Evolutionary conservation across 345 rosid species (phyloP).

Genomic region (Excoecaria agallocha): DNA sequence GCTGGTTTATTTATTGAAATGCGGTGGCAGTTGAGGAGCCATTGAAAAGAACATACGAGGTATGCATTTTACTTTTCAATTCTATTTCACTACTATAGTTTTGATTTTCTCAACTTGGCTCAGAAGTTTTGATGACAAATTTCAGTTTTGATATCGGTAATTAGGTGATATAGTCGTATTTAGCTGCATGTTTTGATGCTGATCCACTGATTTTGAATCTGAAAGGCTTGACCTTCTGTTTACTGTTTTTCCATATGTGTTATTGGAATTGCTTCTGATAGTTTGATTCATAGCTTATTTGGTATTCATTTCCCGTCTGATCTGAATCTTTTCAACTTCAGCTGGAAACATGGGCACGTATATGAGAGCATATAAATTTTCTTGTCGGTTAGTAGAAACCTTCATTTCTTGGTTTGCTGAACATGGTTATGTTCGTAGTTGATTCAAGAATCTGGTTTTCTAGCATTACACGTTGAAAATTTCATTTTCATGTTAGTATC

Average conservation of each 20-base stretch:
- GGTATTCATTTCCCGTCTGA: conserved; percentile 2
- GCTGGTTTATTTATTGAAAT: conserved; percentile 1
- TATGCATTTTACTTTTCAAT: conserved; percentile 21
- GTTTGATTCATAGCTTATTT: background rate
- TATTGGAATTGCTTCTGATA: conserved; percentile 10
- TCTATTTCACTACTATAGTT: background rate
- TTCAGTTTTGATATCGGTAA: background rate
- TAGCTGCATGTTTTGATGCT: background rate
- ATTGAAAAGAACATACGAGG: conserved; percentile 56
- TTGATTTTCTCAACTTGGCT: conserved; percentile 16
- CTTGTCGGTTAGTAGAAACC: background rate
- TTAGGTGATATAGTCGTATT: background rate
- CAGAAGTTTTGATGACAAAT: conserved; percentile 4
- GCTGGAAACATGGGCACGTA: background rate
- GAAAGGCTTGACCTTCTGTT: conserved; percentile 2
- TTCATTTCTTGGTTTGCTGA: background rate
- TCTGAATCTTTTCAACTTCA: conserved; percentile 5
- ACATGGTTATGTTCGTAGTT: background rate
- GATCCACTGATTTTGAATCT: background rate
- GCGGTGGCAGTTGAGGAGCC: conserved; percentile 58
- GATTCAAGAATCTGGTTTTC: background rate
- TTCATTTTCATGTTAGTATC: background rate
- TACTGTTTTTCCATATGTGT: background rate
- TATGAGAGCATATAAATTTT: background rate
- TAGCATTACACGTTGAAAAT: background rate